Conservation (phyloP, 2,329 filamentous ascomycete species). For the Fusarium oxysporum region DNA sequence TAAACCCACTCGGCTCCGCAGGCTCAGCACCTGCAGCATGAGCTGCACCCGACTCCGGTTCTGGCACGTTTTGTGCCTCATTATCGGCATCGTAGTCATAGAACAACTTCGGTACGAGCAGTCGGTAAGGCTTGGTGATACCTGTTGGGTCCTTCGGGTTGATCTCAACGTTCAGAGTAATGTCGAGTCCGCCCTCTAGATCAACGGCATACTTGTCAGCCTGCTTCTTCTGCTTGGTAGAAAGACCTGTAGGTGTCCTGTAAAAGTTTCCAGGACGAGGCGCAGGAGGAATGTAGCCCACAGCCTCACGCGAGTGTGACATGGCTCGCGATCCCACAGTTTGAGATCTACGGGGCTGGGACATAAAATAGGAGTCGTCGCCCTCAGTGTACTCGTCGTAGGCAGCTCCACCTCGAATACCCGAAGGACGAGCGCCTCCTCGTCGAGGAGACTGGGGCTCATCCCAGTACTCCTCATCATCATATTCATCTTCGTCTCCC, state of each 20-base stretch:
- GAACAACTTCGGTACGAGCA: constrained; percentile 84
- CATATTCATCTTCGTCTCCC: constrained; percentile 55
- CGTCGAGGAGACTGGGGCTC: constrained; percentile 35
- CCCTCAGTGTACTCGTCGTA: constrained; percentile 64
- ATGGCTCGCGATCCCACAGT: constrained; percentile 48
- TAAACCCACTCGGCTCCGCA: constrained; percentile 54
- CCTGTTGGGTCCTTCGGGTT: constrained; percentile 87
- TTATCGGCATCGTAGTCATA: constrained; percentile 64
- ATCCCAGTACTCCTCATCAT: constrained; percentile 45
- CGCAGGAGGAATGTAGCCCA: constrained; percentile 39
- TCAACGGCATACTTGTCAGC: constrained; percentile 72
- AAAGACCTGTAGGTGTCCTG: constrained; percentile 77
- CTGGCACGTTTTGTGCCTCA: constrained; percentile 54
- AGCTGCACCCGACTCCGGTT: constrained; percentile 24
- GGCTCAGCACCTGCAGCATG: constrained; percentile 21
- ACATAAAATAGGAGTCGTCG: constrained; percentile 69
- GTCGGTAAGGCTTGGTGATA: constrained; percentile 86
- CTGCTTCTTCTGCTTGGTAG: constrained; percentile 69
- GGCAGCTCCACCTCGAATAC: constrained; percentile 56
- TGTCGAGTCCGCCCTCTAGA: constrained; percentile 84
- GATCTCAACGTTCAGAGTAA: constrained; percentile 90
- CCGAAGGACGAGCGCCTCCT: constrained; percentile 42
- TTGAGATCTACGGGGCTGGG: constrained; percentile 50
- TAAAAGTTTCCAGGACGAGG: constrained; percentile 63
- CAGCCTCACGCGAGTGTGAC: constrained; percentile 42